Evolutionary conservation across 805 yeast species (phyloP), one percentile per base, ranked within the genome.

Genomic region (Saccharomyces mikatae): DNA sequence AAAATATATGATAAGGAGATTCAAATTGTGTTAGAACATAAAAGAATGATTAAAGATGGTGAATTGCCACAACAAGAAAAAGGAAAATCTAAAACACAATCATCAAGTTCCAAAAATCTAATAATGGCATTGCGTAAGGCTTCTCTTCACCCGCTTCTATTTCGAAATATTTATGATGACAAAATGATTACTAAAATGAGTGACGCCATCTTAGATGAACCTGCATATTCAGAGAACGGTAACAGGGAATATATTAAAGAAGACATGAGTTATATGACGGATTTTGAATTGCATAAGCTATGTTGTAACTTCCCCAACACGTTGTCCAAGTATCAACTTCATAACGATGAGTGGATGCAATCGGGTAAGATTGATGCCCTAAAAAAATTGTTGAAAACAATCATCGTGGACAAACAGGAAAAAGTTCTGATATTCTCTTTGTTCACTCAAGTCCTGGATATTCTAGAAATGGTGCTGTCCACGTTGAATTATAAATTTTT

Each of bases 261-360:
- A 73, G 99, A 94, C 69, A 91, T 94, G 98, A 82, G 82, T 67
- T 89, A 87, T 13, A 89, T 94, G 97, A 80, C 88, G 8, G 99
- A 94, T 74, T 87, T 80, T 68, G 99, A 94, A 71, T 75, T 94
- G 51, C 84, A 90, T 64, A 74, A 75, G 17, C 73, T 94, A 52
- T 89, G 97, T 67, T 74, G 74, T 47, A 81, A 80, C 58, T 92
- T 87, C 70, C 87, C 91, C 30, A 72, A 69, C n/a, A 80, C 91
- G 0, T 70, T 89, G 41, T 73, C 80, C 10, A 67, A 73, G 48
- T 85, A 71, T 69, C 71, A 73, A 52, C 69, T 92, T 49, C 75
- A 79, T 11, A 77, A 80, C 46, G 76, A 79, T 6, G 78, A 76
- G 41, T 84, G 81, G 75, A 75, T 77, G 71, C 61, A 77, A 47